Evolutionary conservation across 257 asterid species (phyloP).

Genomic region (Anisodus acutangulus): DNA sequence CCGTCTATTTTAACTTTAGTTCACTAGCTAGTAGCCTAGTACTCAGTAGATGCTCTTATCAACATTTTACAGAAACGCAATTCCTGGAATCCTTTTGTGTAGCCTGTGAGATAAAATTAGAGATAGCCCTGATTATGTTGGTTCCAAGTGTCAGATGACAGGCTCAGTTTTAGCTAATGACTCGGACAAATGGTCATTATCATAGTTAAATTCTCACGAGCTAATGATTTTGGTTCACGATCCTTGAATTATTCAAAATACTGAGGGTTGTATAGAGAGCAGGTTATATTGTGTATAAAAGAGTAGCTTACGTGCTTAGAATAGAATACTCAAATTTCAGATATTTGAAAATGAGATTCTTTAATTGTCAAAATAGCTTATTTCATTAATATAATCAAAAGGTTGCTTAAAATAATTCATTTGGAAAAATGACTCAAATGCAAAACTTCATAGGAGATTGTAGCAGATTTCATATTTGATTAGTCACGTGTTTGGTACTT

Average conservation of each 20-base stretch:
- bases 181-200: neutral
- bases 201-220: neutral
- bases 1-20: neutral
- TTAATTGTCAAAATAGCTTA: neutral
- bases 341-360: neutral
- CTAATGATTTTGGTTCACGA: neutral
- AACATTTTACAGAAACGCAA: neutral
- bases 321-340: neutral
- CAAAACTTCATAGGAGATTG: neutral
- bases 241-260: slow-evolving; percentile 12
- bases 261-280: neutral
- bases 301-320: neutral
- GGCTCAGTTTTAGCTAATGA: neutral
- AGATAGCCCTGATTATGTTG: no score
- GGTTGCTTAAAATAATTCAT: neutral
- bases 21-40: slow-evolving; percentile 1
- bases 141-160: neutral
- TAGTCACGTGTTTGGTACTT: neutral
- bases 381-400: neutral
- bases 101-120: slow-evolving; percentile 4
- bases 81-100: neutral
- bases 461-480: neutral
- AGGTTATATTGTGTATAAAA: neutral
- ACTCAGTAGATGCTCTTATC: neutral
- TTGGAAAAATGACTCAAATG: neutral